phyloP scores from a whole-genome alignment of 1,284 basidiomycete species.

The Kwoniella shivajii region DNA sequence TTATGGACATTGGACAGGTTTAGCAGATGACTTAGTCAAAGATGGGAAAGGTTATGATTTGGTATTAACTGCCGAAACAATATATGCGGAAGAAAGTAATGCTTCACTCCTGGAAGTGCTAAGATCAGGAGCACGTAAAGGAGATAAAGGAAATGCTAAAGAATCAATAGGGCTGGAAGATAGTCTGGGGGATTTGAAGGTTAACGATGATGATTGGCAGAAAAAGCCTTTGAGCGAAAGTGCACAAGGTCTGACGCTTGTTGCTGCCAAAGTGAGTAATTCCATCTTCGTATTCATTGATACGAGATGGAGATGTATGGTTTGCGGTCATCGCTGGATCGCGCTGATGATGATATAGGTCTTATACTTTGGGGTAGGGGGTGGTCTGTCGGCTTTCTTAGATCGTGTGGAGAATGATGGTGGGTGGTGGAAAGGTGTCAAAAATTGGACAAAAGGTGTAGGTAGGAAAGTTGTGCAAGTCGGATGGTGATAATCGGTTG shows the following conservation, averaged over 20 bases:
- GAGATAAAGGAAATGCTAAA: constrained; percentile 3
- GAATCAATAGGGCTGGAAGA: constrained; percentile 28
- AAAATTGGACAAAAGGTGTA: constrained; percentile 65
- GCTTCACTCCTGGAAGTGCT: constrained; percentile 64
- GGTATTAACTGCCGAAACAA: constrained; percentile 88
- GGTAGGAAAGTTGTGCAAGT: constrained; percentile 67
- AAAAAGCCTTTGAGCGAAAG: constrained; percentile 18
- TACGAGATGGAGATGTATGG: background rate
- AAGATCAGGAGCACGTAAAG: constrained; percentile 17
- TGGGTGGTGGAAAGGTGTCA: constrained; percentile 50
- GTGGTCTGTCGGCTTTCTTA: constrained; percentile 77
- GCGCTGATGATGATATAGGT: constrained; percentile 59
- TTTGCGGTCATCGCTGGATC: background rate
- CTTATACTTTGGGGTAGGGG: constrained; percentile 95
- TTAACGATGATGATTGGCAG: constrained; percentile 32
- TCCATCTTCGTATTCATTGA: constrained; percentile 19
- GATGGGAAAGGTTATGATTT: constrained; percentile 62
- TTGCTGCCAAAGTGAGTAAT: constrained; percentile 51
- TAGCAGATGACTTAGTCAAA: constrained; percentile 20
- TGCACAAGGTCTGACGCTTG: constrained; percentile 33
- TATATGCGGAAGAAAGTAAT: constrained; percentile 75
- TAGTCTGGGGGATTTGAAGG: constrained; percentile 29
- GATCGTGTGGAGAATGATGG: constrained; percentile 56
- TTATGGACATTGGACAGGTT: constrained; percentile 72
- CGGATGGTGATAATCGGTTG: constrained; percentile 62